Conservation (phyloP, 148 eudicot species). For the Vaccinium darrowii region DNA sequence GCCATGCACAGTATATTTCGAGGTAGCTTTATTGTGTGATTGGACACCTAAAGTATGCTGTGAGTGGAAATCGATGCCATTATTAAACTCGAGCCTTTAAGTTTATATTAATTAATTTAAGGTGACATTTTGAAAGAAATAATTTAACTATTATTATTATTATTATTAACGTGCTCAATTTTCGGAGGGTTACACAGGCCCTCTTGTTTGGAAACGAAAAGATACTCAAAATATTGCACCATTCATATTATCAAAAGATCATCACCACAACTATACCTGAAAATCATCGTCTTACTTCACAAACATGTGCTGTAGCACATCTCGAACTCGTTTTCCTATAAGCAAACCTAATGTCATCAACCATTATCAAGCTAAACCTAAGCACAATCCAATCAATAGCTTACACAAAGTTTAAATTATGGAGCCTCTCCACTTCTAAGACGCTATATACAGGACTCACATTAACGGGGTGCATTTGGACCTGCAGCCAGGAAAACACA, state of each 20-base stretch:
- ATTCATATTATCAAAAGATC: neutral
- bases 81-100: no score
- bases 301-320: neutral
- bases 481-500: constrained; percentile 20
- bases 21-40: no score
- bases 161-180: no score
- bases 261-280: neutral
- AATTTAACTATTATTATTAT: no score
- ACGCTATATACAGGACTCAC: constrained; percentile 21
- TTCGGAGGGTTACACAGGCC: no score
- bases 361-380: neutral
- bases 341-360: constrained; percentile 9
- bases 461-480: neutral
- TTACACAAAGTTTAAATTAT: constrained; percentile 7
- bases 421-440: constrained; percentile 9
- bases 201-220: neutral
- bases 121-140: no score
- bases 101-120: no score
- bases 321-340: neutral
- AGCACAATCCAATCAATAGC: constrained; percentile 7
- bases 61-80: no score
- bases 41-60: no score
- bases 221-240: neutral
- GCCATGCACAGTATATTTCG: no score
- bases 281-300: neutral